These are phyloP conservation scores for Tuber indicum DNA, from an alignment of 495 filamentous ascomycete species.

Conservation along the genomic window DNA sequence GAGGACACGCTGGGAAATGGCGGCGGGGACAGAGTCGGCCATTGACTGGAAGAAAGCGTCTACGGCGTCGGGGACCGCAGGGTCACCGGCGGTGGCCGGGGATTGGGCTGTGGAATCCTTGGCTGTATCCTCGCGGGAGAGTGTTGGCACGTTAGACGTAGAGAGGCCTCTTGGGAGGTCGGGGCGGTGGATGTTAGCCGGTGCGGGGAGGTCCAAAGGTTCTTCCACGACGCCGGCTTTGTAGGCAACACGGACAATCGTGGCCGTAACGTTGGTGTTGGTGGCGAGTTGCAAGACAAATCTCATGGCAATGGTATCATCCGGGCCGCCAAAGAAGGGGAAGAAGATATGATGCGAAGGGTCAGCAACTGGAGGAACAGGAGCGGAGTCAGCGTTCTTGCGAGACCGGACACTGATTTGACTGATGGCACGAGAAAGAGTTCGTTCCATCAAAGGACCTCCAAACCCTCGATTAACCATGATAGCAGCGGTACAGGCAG, in stretches of 20 bases:
- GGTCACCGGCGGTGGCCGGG: constrained; percentile 1
- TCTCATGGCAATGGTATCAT: constrained; percentile 74
- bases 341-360: constrained; percentile 80
- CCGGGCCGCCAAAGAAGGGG: constrained; percentile 76
- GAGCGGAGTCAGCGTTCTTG: constrained; percentile 49
- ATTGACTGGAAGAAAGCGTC: constrained; percentile 57
- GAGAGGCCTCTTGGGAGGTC: constrained; percentile 28
- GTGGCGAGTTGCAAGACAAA: constrained; percentile 74
- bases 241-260: constrained; percentile 54
- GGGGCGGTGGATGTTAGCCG: constrained; percentile 27
- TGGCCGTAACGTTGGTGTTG: constrained; percentile 69
- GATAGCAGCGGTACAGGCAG: constrained; percentile 66
- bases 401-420: constrained; percentile 45
- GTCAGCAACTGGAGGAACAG: constrained; percentile 50
- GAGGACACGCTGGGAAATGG: constrained; percentile 56
- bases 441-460: constrained; percentile 45
- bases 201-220: constrained; percentile 38
- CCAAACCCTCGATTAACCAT: constrained; percentile 72
- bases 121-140: constrained; percentile 32
- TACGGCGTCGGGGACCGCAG: constrained; percentile 46
- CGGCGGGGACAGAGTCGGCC: constrained; percentile 55
- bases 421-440: constrained; percentile 41
- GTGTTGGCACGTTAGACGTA: constrained; percentile 32
- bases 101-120: constrained; percentile 15
- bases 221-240: constrained; percentile 42